Percentiles rank a stretch among this genome's conserved stretches.
Conservation (phyloP, 345 rosid genomes). For the Gossypium raimondii region DNA sequence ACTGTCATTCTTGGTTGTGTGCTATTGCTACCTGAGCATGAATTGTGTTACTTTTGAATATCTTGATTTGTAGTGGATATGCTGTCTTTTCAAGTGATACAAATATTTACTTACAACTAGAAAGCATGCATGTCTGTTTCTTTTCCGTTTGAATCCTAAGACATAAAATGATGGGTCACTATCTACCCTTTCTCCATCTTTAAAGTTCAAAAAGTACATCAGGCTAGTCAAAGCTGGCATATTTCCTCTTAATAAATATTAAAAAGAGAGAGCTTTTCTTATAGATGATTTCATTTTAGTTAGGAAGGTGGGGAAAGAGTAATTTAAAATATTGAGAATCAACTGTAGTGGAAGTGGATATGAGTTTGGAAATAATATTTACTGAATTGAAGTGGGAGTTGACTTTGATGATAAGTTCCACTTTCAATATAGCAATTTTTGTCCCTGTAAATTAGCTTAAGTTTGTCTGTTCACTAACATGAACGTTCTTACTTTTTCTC, state of each 20-base stretch:
- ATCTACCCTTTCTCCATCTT: neutral
- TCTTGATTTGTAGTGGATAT: neutral
- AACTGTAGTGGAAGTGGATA: neutral
- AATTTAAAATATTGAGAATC: neutral
- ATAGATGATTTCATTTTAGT: neutral
- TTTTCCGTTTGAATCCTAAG: neutral
- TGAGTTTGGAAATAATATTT: neutral
- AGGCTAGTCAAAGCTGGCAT: neutral
- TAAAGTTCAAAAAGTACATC: neutral
- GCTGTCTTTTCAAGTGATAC: neutral
- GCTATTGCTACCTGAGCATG: neutral
- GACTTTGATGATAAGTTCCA: neutral
- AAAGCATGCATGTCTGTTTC: neutral
- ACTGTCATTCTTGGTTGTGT: neutral
- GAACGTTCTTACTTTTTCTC: neutral
- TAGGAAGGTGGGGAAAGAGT: neutral
- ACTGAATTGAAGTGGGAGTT: neutral
- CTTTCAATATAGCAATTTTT: neutral
- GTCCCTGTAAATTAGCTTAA: neutral
- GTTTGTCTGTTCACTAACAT: neutral
- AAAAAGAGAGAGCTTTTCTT: neutral
- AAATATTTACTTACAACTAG: neutral
- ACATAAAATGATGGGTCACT: neutral
- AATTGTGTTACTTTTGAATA: slow-evolving; percentile 4
- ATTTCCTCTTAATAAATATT: neutral